Evolutionary conservation across 805 yeast genomes (phyloP), one percentile per base, ranked within the genome.

Genomic region (Wickerhamiella dianesei): DNA sequence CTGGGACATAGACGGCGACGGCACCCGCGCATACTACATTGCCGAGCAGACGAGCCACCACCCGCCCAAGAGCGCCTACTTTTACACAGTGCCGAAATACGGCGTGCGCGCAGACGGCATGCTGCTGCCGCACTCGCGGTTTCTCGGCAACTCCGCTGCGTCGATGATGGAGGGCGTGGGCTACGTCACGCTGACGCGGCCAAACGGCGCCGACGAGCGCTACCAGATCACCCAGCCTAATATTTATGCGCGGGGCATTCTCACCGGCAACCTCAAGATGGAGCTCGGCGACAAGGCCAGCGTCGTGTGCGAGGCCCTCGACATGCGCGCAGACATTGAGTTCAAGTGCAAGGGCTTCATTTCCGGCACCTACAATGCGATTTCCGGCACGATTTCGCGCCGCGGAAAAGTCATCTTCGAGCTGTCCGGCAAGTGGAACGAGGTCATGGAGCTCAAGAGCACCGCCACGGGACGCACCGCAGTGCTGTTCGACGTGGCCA

Each of bases 31-130:
- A 0, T 89, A 75, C 61, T 92, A 89, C 62, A 65, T 89, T 18
- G 72, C 96, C 1, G 98, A 92, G 63, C 98, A 92, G 64, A 88
- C 96, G 0, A 83, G 95, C 29, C 98, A 92, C 59, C 98, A 92
- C 62, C 97, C 98, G n/a, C 98, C 98, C 13, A 82, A 92, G 61
- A 85, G 96, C 0, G 80, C 95, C 0, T 92, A 89, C 64, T 92
- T 87, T 60, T 92, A 85, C 62, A 70, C 80, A 64, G 74, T 84
- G 35, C 98, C 98, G 0, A 82, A 77, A 48, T 74, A 75, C 49
- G 76, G 76, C 54, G 83, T 92, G 49, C 75, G 92, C 52, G 86
- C 81, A 19, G 98, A 92, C 59, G 98, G 98, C 25, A 73, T 82
- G 13, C 77, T 87, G 17, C 71, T 86, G 40, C 98, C 98, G 19